A percentile compares a stretch with the other conserved stretches of the same genome.
phyloP scores from a whole-genome alignment of 768 basidiomycete genomes.

The Mycena olivaceomarginata region DNA sequence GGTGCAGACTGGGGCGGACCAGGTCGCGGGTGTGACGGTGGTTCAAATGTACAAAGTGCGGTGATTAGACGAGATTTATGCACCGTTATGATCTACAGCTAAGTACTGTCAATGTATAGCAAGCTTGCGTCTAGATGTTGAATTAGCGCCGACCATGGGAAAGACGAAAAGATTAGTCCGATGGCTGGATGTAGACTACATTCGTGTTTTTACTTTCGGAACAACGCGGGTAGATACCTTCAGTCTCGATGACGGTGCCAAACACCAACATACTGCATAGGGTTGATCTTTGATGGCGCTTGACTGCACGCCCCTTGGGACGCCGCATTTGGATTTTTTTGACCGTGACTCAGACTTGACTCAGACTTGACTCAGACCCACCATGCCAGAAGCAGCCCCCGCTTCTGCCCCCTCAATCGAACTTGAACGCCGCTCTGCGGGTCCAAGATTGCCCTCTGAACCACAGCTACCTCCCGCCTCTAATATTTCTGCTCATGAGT shows the following conservation, averaged over 20 bases:
- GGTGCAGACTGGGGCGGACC: conserved; percentile 62
- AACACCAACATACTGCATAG: too few species aligned
- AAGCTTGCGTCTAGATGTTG: too few species aligned
- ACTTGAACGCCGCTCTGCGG: background rate
- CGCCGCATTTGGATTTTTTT: background rate
- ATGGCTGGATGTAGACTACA: too few species aligned
- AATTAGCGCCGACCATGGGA: too few species aligned
- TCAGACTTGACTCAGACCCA: too few species aligned
- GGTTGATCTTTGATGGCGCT: too few species aligned
- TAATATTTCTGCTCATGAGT: background rate
- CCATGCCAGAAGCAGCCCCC: background rate
- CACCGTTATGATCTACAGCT: background rate
- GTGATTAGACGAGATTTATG: conserved; percentile 55
- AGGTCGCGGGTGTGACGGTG: conserved; percentile 62
- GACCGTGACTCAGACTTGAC: background rate
- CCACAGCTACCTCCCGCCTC: background rate
- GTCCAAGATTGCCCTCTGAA: background rate
- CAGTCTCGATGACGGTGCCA: too few species aligned
- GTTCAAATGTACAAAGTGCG: conserved; percentile 90
- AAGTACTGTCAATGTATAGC: too few species aligned
- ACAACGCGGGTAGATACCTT: too few species aligned
- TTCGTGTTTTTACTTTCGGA: too few species aligned
- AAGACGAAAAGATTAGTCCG: too few species aligned
- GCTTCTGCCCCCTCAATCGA: conserved; percentile 8
- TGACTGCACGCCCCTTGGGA: too few species aligned